These are phyloP conservation scores for Plectosphaerella plurivora DNA, from an alignment of 2,329 filamentous ascomycete genomes.

Conservation along the genomic window DNA sequence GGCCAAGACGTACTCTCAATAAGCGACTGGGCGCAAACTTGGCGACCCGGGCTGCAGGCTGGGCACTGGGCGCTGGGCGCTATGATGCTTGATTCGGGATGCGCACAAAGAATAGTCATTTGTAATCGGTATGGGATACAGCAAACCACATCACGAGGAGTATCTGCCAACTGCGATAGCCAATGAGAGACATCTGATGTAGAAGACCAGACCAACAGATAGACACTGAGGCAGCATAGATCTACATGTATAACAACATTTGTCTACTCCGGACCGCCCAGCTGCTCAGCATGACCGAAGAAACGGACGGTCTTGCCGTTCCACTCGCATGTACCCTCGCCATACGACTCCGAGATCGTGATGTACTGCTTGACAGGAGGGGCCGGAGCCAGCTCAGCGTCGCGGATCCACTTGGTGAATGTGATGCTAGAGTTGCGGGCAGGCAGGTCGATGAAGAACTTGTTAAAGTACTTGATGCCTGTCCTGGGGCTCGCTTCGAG, in stretches of 20 bases:
- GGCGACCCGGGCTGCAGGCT: too few species aligned
- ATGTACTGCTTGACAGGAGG: neutral
- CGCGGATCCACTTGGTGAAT: neutral
- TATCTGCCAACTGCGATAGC: too few species aligned
- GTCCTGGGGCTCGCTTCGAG: neutral
- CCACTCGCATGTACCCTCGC: neutral
- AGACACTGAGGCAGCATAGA: too few species aligned
- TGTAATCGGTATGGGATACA: too few species aligned
- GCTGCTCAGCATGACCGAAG: neutral
- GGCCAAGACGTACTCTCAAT: slow-evolving; percentile 1
- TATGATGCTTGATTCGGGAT: too few species aligned
- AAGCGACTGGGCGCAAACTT: too few species aligned
- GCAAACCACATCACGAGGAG: too few species aligned
- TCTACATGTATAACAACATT: too few species aligned
- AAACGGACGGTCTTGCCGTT: neutral
- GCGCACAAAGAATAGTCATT: too few species aligned
- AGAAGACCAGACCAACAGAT: too few species aligned
- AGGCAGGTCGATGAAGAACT: neutral
- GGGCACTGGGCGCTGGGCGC: too few species aligned
- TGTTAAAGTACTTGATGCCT: neutral
- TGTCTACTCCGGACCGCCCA: neutral
- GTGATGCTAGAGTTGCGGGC: neutral
- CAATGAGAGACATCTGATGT: too few species aligned
- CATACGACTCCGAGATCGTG: neutral
- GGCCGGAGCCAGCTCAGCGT: neutral